Conservation (phyloP, 495 filamentous ascomycete genomes). For the Penicillium goetzii region DNA sequence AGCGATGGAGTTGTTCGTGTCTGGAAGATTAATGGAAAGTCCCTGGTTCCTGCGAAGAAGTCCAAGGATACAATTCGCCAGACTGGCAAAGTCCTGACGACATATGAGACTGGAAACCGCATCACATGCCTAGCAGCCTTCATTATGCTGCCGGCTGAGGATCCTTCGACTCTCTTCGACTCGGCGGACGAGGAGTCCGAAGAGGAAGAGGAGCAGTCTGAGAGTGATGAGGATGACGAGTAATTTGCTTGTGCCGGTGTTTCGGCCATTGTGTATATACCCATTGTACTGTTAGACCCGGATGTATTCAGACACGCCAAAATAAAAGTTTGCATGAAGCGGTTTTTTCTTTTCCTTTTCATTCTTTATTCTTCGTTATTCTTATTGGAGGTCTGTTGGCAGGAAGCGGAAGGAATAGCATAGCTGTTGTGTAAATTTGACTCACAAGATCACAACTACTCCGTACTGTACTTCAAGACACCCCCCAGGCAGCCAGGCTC, state of each 20-base stretch:
- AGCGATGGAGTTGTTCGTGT: slow-evolving; percentile 82
- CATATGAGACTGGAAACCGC: slow-evolving; percentile 81
- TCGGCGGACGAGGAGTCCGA: slow-evolving; percentile 39
- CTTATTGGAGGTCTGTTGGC: no score
- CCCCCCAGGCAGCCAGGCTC: background rate
- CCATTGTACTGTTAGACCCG: slow-evolving; percentile 32
- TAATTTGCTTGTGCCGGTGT: slow-evolving; percentile 18
- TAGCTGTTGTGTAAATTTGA: background rate
- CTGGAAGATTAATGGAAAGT: slow-evolving; percentile 60
- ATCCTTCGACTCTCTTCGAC: slow-evolving; percentile 38
- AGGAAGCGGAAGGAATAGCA: background rate
- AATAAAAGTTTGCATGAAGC: slow-evolving; percentile 11
- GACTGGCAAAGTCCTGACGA: slow-evolving; percentile 72
- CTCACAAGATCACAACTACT: background rate
- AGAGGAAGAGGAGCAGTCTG: slow-evolving; percentile 49
- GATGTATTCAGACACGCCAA: slow-evolving; percentile 19
- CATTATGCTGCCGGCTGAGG: slow-evolving; percentile 64
- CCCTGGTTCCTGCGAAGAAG: slow-evolving; percentile 31
- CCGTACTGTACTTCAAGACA: background rate
- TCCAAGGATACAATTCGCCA: slow-evolving; percentile 52
- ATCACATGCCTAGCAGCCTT: slow-evolving; percentile 91
- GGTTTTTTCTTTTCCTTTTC: background rate
- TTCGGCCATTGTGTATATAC: slow-evolving; percentile 27
- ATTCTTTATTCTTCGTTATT: background rate
- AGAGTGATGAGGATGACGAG: slow-evolving; percentile 53